Evolutionary conservation across 306 rosid species (phyloP).

Genomic region (Ceratonia siliqua): DNA sequence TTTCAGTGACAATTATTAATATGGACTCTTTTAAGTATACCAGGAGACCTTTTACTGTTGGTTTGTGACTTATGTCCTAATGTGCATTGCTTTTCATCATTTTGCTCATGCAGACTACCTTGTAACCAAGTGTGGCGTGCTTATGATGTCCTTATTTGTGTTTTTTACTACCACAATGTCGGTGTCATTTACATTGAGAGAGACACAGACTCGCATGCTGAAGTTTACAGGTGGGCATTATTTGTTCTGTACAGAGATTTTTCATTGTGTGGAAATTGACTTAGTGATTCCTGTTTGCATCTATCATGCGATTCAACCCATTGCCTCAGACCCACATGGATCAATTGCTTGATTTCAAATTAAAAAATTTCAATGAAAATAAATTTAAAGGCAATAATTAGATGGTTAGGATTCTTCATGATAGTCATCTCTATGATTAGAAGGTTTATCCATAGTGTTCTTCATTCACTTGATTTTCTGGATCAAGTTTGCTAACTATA

Average conservation of each 20-base stretch:
- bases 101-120: conserved; percentile 78
- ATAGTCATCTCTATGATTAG: not conserved
- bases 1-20: not conserved
- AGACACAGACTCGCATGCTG: conserved; percentile 99
- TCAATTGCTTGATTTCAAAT: conserved; percentile 24
- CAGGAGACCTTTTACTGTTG: conserved; percentile 2
- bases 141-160: conserved; percentile 97
- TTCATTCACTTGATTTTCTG: conserved; percentile 17
- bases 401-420: conserved; percentile 1
- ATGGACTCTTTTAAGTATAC: not conserved
- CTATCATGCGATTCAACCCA: conserved; percentile 15
- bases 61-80: conserved; percentile 2
- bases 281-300: conserved; percentile 17
- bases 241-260: conserved; percentile 24
- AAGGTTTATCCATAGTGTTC: conserved; percentile 13
- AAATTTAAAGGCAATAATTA: conserved; percentile 7
- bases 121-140: conserved; percentile 96
- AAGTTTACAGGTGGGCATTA: conserved; percentile 81
- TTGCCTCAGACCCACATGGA: conserved; percentile 13
- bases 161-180: conserved; percentile 99
- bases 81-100: not conserved
- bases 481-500: conserved; percentile 24
- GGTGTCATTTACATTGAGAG: conserved; percentile 95
- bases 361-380: not conserved
- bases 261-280: conserved; percentile 9